These are phyloP conservation scores for Strobilomyces echinocephalus DNA, from an alignment of 768 basidiomycete genomes.

Conservation along the genomic window DNA sequence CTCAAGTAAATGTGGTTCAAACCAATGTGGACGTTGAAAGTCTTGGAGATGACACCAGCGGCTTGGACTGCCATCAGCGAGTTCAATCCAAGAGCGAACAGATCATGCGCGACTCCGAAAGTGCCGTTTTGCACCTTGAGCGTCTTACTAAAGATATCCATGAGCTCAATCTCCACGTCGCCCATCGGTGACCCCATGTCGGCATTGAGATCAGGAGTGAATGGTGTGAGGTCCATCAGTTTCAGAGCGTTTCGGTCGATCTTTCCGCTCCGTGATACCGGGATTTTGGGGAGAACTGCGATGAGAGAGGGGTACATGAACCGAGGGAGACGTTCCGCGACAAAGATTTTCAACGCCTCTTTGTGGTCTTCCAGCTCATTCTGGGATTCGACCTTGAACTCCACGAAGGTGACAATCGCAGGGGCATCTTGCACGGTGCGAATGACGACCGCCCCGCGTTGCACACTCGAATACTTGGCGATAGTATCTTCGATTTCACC, in stretches of 20 bases:
- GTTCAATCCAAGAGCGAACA: constrained; percentile 29
- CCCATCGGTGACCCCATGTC: constrained; percentile 25
- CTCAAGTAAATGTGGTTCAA: constrained; percentile 28
- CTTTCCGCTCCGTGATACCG: constrained; percentile 26
- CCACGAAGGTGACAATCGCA: constrained; percentile 29
- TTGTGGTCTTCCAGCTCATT: constrained; percentile 17
- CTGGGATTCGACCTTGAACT: constrained; percentile 14
- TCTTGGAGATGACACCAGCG: constrained; percentile 27
- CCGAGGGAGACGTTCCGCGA: constrained; percentile 28
- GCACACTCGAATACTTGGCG: constrained; percentile 19
- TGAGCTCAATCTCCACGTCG: constrained; percentile 26
- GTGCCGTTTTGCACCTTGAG: constrained; percentile 18
- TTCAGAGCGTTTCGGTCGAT: constrained; percentile 27
- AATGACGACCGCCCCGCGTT: constrained; percentile 24
- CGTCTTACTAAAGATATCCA: constrained; percentile 22
- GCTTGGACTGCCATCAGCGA: constrained; percentile 32
- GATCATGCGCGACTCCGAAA: constrained; percentile 27
- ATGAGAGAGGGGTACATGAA: constrained; percentile 31
- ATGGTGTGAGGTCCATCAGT: constrained; percentile 22
- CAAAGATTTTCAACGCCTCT: constrained; percentile 21
- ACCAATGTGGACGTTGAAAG: constrained; percentile 26
- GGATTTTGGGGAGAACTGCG: constrained; percentile 21
- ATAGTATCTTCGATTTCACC: constrained; percentile 32
- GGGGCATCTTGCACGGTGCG: constrained; percentile 26
- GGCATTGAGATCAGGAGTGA: constrained; percentile 17